Evolutionary conservation across 495 filamentous ascomycete species (phyloP).

Genomic region (Lasiosphaeriaceae sp.): DNA sequence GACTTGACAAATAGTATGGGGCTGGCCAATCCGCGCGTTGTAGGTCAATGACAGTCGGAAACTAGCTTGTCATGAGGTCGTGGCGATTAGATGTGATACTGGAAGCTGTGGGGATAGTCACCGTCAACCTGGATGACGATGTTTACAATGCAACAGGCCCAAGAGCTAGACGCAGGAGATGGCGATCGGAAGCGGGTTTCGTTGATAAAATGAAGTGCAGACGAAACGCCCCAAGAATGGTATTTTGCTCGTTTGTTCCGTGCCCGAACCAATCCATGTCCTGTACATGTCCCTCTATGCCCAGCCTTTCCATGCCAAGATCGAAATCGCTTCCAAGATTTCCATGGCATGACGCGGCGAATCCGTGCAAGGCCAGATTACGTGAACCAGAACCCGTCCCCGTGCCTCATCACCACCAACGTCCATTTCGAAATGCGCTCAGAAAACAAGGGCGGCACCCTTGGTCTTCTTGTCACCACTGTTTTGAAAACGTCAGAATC

Average conservation of each 20-base stretch:
- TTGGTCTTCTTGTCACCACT: constrained; percentile 99
- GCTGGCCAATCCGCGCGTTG: too few relatives aligned
- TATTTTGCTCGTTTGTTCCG: constrained; percentile 35
- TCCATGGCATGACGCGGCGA: constrained; percentile 24
- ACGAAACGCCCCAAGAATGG: constrained; percentile 37
- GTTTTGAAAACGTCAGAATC: constrained; percentile 29
- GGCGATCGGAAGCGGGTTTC: constrained; percentile 25
- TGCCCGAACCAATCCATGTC: constrained; percentile 33
- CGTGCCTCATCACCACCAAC: constrained; percentile 21
- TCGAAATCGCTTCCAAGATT: constrained; percentile 25
- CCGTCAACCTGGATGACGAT: background rate
- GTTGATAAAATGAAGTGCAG: constrained; percentile 29
- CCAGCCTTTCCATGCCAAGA: constrained; percentile 28
- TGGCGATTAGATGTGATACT: too few relatives aligned
- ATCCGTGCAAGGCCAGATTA: constrained; percentile 27
- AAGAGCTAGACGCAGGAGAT: constrained; percentile 2
- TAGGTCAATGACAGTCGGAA: too few relatives aligned
- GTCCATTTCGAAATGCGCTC: constrained; percentile 37
- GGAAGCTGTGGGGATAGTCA: too few relatives aligned
- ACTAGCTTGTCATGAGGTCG: too few relatives aligned
- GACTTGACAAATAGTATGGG: too few relatives aligned
- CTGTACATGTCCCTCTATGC: constrained; percentile 33
- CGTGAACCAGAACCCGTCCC: constrained; percentile 27
- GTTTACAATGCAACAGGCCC: background rate
- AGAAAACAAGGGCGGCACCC: constrained; percentile 99